phyloP scores from a whole-genome alignment of 495 filamentous ascomycete species.

The Penicillium bialowiezense region DNA sequence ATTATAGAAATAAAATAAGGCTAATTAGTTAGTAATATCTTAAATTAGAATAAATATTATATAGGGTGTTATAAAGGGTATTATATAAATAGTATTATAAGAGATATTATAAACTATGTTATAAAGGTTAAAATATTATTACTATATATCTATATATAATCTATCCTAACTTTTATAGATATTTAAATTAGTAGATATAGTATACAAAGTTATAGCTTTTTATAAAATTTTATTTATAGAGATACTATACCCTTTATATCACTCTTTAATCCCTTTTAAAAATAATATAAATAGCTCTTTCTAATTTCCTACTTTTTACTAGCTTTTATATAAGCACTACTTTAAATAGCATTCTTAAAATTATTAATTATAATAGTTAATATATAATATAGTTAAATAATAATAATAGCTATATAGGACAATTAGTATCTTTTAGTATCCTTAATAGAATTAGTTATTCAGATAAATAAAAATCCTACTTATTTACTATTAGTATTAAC shows the following conservation, averaged over 20 bases:
- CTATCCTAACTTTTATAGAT: neutral
- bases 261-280: neutral
- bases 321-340: neutral
- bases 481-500: neutral
- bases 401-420: slow-evolving; percentile 1
- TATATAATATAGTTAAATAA: neutral
- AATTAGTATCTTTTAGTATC: neutral
- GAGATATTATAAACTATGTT: neutral
- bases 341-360: neutral
- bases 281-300: neutral
- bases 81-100: neutral
- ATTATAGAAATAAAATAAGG: too few relatives aligned
- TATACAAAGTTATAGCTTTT: neutral
- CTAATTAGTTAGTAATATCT: too few relatives aligned
- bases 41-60: too few relatives aligned
- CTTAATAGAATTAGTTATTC: neutral
- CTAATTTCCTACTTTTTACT: neutral
- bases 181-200: neutral
- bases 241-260: neutral
- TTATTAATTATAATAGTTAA: neutral
- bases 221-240: neutral
- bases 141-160: neutral
- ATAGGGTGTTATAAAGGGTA: neutral
- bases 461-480: neutral
- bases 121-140: neutral